Evolutionary conservation across 2,329 filamentous ascomycete species (phyloP).

Genomic region (Dendryphion nanum): DNA sequence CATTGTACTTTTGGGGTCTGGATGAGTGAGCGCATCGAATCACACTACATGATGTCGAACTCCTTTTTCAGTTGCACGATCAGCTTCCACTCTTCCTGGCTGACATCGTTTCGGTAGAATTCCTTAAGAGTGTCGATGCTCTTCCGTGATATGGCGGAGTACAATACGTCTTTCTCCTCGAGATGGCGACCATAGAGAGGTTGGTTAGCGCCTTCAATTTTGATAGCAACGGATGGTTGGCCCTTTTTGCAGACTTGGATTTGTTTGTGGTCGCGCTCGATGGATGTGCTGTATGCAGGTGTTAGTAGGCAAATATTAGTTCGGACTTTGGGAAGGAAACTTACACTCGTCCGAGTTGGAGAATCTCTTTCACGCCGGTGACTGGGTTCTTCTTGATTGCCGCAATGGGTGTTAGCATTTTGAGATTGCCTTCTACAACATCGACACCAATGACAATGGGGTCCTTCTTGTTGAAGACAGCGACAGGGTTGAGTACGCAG

Average conservation of each 20-base stretch:
- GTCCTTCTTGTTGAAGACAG: constrained; percentile 97
- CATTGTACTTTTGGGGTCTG: not conserved
- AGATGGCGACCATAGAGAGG: constrained; percentile 92
- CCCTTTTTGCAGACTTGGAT: constrained; percentile 91
- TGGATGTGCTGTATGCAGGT: constrained; percentile 66
- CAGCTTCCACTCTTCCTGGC: constrained; percentile 89
- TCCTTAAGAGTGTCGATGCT: constrained; percentile 96
- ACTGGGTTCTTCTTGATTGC: constrained; percentile 78
- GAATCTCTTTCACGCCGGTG: constrained; percentile 79
- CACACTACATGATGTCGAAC: constrained; percentile 67
- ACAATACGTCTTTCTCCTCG: constrained; percentile 85
- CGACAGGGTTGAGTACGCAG: constrained; percentile 83
- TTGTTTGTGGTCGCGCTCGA: constrained; percentile 97
- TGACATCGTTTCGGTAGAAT: constrained; percentile 84
- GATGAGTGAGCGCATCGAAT: not conserved
- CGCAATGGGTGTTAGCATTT: constrained; percentile 84
- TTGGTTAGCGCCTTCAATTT: constrained; percentile 93
- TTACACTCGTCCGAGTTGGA: constrained; percentile 89
- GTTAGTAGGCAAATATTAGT: constrained; percentile 8
- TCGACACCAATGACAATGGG: constrained; percentile 96
- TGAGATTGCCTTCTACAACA: constrained; percentile 84
- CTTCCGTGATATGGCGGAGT: constrained; percentile 80
- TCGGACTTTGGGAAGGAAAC: constrained; percentile 37
- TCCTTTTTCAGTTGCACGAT: constrained; percentile 94
- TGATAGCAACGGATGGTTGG: constrained; percentile 94